A percentile compares a stretch with the other conserved stretches of the same genome.
These are phyloP conservation scores for Oryza brachyantha DNA, from an alignment of 176 grass and related monocot species.

Conservation along the genomic window DNA sequence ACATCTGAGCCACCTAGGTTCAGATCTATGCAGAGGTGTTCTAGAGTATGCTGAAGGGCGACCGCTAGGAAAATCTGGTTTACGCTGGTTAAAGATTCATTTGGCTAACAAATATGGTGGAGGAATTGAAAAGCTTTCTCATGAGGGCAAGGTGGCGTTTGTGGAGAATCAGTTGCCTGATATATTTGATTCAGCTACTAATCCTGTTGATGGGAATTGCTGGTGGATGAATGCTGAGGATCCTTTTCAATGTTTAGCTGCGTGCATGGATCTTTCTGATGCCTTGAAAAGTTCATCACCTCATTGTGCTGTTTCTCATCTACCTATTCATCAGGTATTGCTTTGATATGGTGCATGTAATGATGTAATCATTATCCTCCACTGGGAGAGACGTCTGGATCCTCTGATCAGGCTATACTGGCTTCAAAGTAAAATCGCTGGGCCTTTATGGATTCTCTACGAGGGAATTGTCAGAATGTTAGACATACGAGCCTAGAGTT, in stretches of 20 bases:
- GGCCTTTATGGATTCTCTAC: neutral
- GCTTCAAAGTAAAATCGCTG: neutral
- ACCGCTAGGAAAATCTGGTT: constrained; percentile 76
- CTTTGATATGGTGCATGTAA: neutral
- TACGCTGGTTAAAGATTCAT: constrained; percentile 93
- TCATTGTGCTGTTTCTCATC: constrained; percentile 55
- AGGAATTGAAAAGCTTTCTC: constrained; percentile 79
- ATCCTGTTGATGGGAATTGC: constrained; percentile 65
- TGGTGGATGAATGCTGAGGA: constrained; percentile 97
- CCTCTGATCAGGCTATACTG: neutral
- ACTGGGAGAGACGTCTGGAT: neutral
- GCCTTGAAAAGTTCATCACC: constrained; percentile 73
- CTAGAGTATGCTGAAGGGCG: constrained; percentile 87
- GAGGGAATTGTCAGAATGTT: neutral
- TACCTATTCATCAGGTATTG: constrained; percentile 95
- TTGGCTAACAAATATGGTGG: constrained; percentile 95
- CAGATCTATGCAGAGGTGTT: constrained; percentile 89
- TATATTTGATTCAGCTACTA: constrained; percentile 85
- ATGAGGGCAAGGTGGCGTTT: constrained; percentile 65
- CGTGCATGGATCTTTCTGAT: constrained; percentile 79
- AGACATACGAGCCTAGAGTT: neutral
- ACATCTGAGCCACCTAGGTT: constrained; percentile 89
- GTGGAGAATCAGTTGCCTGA: constrained; percentile 74
- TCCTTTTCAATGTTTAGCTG: constrained; percentile 80
- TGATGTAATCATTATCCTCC: neutral